Conservation (phyloP, 202 grass and related monocot species). For the Hordeum pubiflorum region DNA sequence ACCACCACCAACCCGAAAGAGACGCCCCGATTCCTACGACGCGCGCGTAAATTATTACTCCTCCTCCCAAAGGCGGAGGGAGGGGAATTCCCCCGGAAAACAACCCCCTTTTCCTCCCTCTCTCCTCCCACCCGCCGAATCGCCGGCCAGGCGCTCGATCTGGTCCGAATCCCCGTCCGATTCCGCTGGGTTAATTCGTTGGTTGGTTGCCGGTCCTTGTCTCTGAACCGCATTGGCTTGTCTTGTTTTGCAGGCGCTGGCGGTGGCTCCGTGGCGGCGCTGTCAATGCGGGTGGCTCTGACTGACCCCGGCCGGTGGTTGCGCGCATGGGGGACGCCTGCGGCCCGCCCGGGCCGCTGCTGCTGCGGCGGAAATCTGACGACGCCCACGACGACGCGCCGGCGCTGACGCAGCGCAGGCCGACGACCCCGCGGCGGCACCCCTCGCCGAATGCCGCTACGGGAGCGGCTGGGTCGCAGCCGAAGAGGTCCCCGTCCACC, state of each 20-base stretch:
- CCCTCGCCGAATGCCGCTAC: slow-evolving; percentile 62
- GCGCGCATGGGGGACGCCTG: slow-evolving; percentile 38
- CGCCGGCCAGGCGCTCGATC: slow-evolving; percentile 22
- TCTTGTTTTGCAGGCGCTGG: slow-evolving; percentile 7
- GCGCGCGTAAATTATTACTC: slow-evolving; percentile 27
- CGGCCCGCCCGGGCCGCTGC: neutral
- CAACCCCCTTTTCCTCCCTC: neutral
- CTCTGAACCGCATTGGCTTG: neutral
- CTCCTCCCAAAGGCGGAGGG: neutral
- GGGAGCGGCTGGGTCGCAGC: slow-evolving; percentile 27
- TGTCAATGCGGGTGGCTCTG: slow-evolving; percentile 49
- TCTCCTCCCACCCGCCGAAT: slow-evolving; percentile 13
- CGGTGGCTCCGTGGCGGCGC: slow-evolving; percentile 26
- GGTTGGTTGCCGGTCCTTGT: neutral
- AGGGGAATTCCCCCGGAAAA: slow-evolving; percentile 13
- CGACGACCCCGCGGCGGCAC: slow-evolving; percentile 42
- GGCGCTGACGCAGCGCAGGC: slow-evolving; percentile 32
- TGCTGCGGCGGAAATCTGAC: slow-evolving; percentile 43
- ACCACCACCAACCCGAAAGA: slow-evolving; percentile 41
- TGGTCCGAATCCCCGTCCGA: slow-evolving; percentile 26
- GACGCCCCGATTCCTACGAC: slow-evolving; percentile 52
- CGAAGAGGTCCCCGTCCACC: slow-evolving; percentile 56
- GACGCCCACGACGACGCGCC: slow-evolving; percentile 35
- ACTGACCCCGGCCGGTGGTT: slow-evolving; percentile 15
- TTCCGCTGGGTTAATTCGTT: neutral